Evolutionary conservation across 352 stramenopile species (phyloP).

Genomic region (Globisporangium emineosum): DNA sequence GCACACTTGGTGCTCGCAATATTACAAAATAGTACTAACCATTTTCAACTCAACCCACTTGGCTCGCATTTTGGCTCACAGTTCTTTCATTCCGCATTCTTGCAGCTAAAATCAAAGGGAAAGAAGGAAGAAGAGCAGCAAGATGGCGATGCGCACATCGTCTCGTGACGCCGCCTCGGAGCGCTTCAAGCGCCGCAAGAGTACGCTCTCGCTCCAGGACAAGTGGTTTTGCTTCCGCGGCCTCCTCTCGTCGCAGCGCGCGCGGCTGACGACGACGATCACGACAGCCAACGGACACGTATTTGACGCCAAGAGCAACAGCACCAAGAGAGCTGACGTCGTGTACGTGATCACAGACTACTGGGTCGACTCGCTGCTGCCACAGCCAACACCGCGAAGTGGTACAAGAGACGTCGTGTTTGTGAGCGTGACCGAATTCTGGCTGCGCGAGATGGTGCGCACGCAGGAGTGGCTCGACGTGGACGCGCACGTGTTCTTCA

Average conservation of each 20-base stretch:
- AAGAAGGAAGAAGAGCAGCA: not conserved
- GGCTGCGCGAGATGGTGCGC: conserved; percentile 45
- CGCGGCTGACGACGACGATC: conserved; percentile 18
- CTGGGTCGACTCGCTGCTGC: conserved; percentile 34
- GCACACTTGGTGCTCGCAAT: not conserved
- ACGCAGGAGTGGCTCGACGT: conserved; percentile 32
- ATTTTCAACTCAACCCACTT: not conserved
- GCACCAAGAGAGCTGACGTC: not conserved
- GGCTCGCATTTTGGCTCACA: too few relatives aligned
- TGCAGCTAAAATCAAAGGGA: not conserved
- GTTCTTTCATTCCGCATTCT: not conserved
- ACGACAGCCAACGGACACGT: conserved; percentile 17
- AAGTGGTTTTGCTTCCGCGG: conserved; percentile 35
- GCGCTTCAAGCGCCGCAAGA: conserved; percentile 12
- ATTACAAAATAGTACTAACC: not conserved
- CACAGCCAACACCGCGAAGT: not conserved
- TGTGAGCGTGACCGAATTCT: conserved; percentile 47
- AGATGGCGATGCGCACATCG: not conserved
- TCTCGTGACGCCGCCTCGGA: not conserved
- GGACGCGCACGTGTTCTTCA: conserved; percentile 43
- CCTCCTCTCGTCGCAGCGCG: conserved; percentile 16
- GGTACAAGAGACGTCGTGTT: not conserved
- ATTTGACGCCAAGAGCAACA: not conserved
- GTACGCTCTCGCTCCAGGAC: conserved; percentile 25
- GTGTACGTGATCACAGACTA: conserved; percentile 54